Evolutionary conservation across 805 yeast species (phyloP), one percentile per base, ranked within the genome.

Genomic region (Saccharomyces eubayanus): DNA sequence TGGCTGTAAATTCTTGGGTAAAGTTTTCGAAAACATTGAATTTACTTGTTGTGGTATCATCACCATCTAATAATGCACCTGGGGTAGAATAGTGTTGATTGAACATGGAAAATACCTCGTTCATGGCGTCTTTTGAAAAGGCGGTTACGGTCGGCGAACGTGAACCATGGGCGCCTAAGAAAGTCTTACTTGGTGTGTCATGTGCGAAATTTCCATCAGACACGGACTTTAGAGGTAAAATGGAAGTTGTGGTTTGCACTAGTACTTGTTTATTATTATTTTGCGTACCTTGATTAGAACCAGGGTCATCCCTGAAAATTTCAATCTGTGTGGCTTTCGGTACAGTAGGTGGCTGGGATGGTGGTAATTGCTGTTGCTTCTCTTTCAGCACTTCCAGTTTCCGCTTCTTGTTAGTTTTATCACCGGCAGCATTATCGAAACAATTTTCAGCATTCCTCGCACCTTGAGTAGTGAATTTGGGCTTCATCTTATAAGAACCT

Each of bases 121-220:
- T 79, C 53, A 82, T 78, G 1, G 96, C 92, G 61, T 83, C 81
- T 50, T 82, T 81, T 0, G 96, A 85, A 64, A 78, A 85, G 63
- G 84, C 71, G 0, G 97, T 90, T 58, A 86, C 77, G 0, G 96
- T 89, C 0, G 95, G 96, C 0, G 95, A 85, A 12, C 75, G 72
- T 2, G 81, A 78, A 30, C 3, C 11, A 16, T 16, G 20, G 24
- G 43, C 12, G 9, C 24, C 20, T 36, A 36, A 11, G 2, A 24
- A 36, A 16, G 43, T 8, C 6, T 66, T 62, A 28, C 56, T 55
- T 8, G 48, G 47, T 30, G 51, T 53, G 36, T 55, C 49, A 28
- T 63, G 43, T 2, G 57, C 60, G 11, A 61, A 60, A 1, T 71
- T 66, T 3, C 21, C 24, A 36, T 36, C 43, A 36, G 20, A 21